Percentiles rank a stretch among this genome's conserved stretches.
These are phyloP conservation scores for Moricandia arvensis DNA, from an alignment of 345 rosid genomes.

Conservation along the genomic window DNA sequence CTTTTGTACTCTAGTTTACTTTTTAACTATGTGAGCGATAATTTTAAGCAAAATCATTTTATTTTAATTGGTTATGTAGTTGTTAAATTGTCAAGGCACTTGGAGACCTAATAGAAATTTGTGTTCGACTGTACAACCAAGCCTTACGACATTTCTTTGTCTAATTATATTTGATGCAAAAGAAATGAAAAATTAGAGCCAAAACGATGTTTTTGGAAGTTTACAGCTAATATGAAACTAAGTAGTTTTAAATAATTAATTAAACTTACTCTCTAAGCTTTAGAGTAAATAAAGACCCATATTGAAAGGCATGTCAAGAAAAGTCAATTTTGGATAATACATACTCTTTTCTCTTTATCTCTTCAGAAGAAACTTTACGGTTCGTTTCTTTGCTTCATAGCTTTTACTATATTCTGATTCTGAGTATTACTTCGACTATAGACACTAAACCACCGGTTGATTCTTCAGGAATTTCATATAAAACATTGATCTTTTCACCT, in stretches of 20 bases:
- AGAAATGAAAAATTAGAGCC: neutral
- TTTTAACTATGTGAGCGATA: neutral
- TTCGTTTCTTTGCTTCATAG: constrained; percentile 37
- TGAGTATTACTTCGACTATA: constrained; percentile 22
- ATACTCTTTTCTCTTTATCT: neutral
- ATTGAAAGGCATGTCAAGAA: constrained; percentile 12
- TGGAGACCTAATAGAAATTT: constrained; percentile 5
- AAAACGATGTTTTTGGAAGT: neutral
- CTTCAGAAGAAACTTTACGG: constrained; percentile 17
- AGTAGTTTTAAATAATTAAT: neutral
- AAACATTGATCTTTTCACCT: neutral
- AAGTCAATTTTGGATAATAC: constrained; percentile 7
- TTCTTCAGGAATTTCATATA: constrained; percentile 20
- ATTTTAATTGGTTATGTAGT: neutral
- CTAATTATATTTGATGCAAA: neutral
- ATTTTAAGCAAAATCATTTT: neutral
- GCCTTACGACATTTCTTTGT: constrained; percentile 16
- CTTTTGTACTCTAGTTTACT: no score
- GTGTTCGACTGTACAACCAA: constrained; percentile 26
- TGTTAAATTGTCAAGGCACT: neutral
- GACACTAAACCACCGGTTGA: constrained; percentile 26
- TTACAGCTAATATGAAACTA: neutral
- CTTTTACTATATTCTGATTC: constrained; percentile 28
- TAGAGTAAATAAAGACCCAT: neutral
- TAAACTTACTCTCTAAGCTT: constrained; percentile 13